These are phyloP conservation scores for Lumnitzera racemosa DNA, from an alignment of 345 rosid genomes.

Conservation along the genomic window DNA sequence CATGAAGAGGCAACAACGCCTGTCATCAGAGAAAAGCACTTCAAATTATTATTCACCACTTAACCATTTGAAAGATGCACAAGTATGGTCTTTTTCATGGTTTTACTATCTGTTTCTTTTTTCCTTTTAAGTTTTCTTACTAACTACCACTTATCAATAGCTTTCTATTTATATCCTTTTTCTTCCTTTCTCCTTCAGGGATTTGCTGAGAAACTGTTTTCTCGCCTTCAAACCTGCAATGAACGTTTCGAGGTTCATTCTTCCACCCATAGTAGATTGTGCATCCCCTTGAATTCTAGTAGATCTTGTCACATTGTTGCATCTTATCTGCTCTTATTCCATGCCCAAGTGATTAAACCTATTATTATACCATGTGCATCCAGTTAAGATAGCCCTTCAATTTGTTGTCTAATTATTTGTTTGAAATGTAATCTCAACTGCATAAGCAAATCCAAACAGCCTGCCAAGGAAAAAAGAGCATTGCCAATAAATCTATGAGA, in stretches of 20 bases:
- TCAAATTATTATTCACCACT: constrained; percentile 70
- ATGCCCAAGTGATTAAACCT: too few species aligned
- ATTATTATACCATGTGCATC: too few species aligned
- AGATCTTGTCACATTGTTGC: too few species aligned
- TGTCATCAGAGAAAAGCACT: constrained; percentile 41
- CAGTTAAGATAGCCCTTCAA: too few species aligned
- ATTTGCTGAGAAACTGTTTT: constrained; percentile 71
- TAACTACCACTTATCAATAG: too few species aligned
- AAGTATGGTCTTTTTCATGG: constrained; percentile 36
- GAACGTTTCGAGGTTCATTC: constrained; percentile 74
- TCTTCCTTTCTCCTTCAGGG: constrained; percentile 34
- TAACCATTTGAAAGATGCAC: constrained; percentile 75
- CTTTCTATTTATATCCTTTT: background rate
- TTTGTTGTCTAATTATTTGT: too few species aligned
- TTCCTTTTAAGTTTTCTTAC: background rate
- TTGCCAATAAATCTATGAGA: too few species aligned
- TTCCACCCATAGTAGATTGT: background rate
- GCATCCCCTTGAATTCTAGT: too few species aligned
- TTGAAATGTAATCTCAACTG: too few species aligned
- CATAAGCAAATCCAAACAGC: too few species aligned
- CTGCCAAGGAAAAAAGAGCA: too few species aligned
- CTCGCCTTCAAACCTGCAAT: constrained; percentile 83
- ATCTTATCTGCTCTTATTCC: too few species aligned
- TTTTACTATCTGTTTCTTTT: background rate
- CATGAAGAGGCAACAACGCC: constrained; percentile 76